These are phyloP conservation scores for Puccinia horiana DNA, from an alignment of 1,284 basidiomycete genomes.

Conservation along the genomic window DNA sequence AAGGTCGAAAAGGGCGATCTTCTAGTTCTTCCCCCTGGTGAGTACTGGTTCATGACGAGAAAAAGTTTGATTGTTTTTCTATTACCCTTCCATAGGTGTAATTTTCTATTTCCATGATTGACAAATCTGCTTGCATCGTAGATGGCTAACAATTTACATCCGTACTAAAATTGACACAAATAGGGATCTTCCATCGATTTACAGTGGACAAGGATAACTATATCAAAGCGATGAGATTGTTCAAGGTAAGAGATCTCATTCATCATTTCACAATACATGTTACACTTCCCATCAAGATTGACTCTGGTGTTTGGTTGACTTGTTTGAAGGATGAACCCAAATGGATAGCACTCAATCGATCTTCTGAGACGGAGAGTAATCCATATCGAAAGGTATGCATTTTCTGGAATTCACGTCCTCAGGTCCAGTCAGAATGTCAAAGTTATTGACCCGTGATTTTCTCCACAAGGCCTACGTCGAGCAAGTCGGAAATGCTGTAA, in stretches of 20 bases:
- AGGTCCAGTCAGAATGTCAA: neutral
- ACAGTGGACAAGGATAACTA: constrained; percentile 71
- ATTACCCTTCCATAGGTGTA: neutral
- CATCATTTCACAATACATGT: neutral
- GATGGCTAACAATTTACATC: neutral
- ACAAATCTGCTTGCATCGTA: neutral
- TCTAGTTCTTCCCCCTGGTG: constrained; percentile 71
- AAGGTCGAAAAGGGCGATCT: constrained; percentile 71
- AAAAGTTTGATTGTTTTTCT: neutral
- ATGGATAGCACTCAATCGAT: constrained; percentile 75
- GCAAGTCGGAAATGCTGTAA: neutral
- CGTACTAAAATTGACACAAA: neutral
- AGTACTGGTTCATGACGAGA: constrained; percentile 34
- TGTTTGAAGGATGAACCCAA: constrained; percentile 74
- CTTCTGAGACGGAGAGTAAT: constrained; percentile 67
- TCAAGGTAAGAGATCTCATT: constrained; percentile 64
- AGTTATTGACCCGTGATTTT: neutral
- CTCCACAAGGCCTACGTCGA: constrained; percentile 2
- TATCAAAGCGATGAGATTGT: constrained; percentile 73
- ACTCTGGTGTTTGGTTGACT: neutral
- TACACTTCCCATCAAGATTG: neutral
- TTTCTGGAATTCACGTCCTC: neutral
- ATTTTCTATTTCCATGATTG: neutral
- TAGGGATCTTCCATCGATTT: constrained; percentile 77
- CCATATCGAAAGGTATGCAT: constrained; percentile 62